Base-by-base conservation (phyloP, 108 stramenopile genomes). In the Nitzschia inconspicua region DNA sequence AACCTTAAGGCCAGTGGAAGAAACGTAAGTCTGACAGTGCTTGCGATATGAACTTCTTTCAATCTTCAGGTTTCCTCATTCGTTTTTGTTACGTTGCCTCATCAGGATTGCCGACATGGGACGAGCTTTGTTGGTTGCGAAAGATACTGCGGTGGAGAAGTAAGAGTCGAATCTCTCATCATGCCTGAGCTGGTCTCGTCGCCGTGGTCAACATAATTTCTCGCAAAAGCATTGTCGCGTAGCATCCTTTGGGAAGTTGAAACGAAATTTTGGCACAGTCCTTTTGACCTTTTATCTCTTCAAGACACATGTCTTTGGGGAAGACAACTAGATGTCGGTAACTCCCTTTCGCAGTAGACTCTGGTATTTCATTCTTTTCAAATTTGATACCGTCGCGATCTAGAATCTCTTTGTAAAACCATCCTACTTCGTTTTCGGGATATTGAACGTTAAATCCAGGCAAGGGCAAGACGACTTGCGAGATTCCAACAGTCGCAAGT, bases 201-300 rank as follows among this genome's bases (percentile, higher is more conserved):
- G 53, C 62, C 0, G 92, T 93, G 3, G 84, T 86, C 23, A 79
- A 6, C 88, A 93, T 90, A 23, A 93, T 44, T 56, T 93, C 92
- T 26, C 92, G 60, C 27, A 93, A 56, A 29, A 85, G 43, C 76
- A 89, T 86, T 19, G 92, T 93, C 3, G 92, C 92, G 51, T 89
- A 93, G 44, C 66, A 88, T 9, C 92, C 92, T 49, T 71, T 78
- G 10, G 75, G 66, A 3, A 93, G 76, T n/a, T 84, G 75, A 57
- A 93, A 93, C 1, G 29, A 46, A 44, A 90, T 58, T 11, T 57
- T 52, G 18, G 49, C 51, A 28, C 40, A 39, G 14, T 51, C 49
- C n/a, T n/a, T n/a, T n/a, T n/a, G n/a, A 5, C 27, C 19, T 29
- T 26, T 30, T 7, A 56, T 26, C 20, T 46, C 32, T 29, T 68